A percentile compares a stretch with the other conserved stretches of the same genome.
These are phyloP conservation scores for Schizothecium vesticola DNA, from an alignment of 495 filamentous ascomycete species.

Conservation along the genomic window DNA sequence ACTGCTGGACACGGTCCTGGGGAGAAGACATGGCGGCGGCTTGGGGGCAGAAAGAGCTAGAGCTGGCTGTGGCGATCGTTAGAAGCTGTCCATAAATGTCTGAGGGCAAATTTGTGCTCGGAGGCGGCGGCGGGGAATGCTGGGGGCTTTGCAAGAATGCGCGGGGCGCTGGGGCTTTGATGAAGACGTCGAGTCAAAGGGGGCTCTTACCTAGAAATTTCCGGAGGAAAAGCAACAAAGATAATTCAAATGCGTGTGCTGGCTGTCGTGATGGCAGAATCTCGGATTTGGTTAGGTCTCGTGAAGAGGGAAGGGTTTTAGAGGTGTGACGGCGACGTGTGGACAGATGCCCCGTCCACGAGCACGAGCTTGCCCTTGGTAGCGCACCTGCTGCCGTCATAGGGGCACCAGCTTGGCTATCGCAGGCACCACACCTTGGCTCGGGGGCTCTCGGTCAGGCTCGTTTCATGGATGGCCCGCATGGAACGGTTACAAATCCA, in stretches of 20 bases:
- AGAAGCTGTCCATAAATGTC: slow-evolving; percentile 4
- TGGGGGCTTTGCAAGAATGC: background rate
- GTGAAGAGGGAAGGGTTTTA: background rate
- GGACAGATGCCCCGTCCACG: background rate
- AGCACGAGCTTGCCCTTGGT: background rate
- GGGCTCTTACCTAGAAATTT: background rate
- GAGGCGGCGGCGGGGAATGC: background rate
- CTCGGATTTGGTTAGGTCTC: background rate
- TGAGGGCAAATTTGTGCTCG: background rate
- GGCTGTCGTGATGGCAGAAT: background rate
- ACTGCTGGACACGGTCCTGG: slow-evolving; percentile 86
- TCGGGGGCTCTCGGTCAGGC: background rate
- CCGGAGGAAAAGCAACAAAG: background rate
- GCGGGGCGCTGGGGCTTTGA: background rate
- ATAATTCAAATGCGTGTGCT: background rate
- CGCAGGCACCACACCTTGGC: background rate
- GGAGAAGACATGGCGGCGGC: slow-evolving; percentile 57
- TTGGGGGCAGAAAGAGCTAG: slow-evolving; percentile 13
- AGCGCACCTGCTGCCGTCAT: background rate
- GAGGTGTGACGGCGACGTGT: background rate
- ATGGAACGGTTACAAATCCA: background rate
- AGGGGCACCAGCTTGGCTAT: background rate
- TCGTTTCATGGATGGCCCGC: background rate
- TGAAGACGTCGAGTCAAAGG: background rate
- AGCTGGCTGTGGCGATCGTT: slow-evolving; percentile 7